These are phyloP conservation scores for Backusella luteola DNA, from an alignment of 192 early-diverging fungal genomes.

Conservation along the genomic window DNA sequence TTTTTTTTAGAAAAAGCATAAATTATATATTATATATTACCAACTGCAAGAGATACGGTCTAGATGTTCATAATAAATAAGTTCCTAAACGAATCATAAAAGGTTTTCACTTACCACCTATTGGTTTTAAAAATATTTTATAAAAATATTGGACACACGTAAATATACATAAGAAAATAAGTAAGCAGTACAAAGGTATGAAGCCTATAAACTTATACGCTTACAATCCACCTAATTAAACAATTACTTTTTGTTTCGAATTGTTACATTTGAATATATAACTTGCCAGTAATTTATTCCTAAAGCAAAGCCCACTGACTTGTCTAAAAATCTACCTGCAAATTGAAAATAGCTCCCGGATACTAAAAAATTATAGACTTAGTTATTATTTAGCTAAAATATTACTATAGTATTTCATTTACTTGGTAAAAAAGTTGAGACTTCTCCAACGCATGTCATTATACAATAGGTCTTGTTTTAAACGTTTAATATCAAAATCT, in stretches of 20 bases:
- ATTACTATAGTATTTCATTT: not conserved
- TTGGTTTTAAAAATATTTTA: not conserved
- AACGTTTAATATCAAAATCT: not conserved
- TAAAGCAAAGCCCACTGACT: not conserved
- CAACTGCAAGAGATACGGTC: not conserved
- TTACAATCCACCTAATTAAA: not conserved
- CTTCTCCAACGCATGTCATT: not conserved
- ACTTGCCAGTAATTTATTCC: not conserved
- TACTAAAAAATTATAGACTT: not conserved
- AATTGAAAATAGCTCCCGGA: not conserved
- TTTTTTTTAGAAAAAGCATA: not conserved
- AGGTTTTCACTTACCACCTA: not conserved
- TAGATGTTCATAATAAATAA: not conserved
- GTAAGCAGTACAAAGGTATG: not conserved
- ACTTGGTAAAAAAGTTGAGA: not conserved
- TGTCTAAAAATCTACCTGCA: not conserved
- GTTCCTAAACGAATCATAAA: not conserved
- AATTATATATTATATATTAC: not conserved
- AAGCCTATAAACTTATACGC: not conserved
- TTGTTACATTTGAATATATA: not conserved
- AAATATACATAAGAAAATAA: not conserved
- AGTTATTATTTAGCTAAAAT: not conserved
- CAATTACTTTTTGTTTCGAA: not conserved
- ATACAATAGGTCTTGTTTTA: not conserved
- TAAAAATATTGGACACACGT: not conserved